Conservation (phyloP, 75 land plant species). For the Azolla pinnata region DNA sequence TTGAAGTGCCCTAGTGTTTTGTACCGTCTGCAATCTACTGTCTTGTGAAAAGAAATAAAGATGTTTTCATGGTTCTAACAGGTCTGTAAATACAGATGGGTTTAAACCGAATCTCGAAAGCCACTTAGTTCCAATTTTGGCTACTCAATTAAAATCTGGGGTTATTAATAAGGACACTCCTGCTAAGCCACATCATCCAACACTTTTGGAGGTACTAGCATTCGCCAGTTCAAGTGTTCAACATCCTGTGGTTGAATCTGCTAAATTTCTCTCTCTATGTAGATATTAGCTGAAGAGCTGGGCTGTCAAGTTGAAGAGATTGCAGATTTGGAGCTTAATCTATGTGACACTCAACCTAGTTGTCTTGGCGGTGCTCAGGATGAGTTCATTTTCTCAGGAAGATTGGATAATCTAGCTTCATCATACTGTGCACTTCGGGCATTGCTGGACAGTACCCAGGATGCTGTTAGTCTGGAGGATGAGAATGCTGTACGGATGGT, state of each 20-base stretch:
- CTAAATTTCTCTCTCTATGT: slow-evolving; percentile 9
- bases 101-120: slow-evolving; percentile 93
- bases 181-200: slow-evolving; percentile 59
- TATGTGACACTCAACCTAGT: slow-evolving; percentile 95
- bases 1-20: no score
- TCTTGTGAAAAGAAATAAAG: not conserved
- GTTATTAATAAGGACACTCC: slow-evolving; percentile 11
- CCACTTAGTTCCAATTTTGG: slow-evolving; percentile 73
- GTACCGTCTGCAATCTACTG: no score
- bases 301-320: slow-evolving; percentile 53
- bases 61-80: slow-evolving; percentile 9
- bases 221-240: not conserved
- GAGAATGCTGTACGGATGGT: slow-evolving; percentile 76
- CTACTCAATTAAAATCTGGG: slow-evolving; percentile 56
- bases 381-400: slow-evolving; percentile 91
- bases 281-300: slow-evolving; percentile 77
- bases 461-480: slow-evolving; percentile 39
- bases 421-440: slow-evolving; percentile 81
- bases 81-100: slow-evolving; percentile 85
- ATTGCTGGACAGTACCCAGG: slow-evolving; percentile 57
- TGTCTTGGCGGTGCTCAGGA: slow-evolving; percentile 87
- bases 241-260: not conserved
- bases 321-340: slow-evolving; percentile 61
- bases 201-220: slow-evolving; percentile 59
- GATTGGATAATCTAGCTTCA: slow-evolving; percentile 91